Base-by-base conservation (phyloP, 2,329 filamentous ascomycete genomes). In the Pleomassaria siparia region DNA sequence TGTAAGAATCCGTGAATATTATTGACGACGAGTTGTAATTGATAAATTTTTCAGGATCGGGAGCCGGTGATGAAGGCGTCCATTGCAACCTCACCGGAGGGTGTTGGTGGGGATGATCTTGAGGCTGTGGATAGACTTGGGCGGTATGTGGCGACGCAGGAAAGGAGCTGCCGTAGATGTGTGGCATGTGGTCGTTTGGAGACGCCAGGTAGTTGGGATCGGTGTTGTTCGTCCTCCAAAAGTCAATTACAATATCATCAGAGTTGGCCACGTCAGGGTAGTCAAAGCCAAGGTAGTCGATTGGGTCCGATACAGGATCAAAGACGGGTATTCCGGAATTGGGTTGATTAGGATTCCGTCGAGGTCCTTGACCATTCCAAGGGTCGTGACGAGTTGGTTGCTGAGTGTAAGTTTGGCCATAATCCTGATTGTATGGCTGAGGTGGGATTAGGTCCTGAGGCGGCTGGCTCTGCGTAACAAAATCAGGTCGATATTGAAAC, bases 361-460 rank as follows among this genome's bases (percentile, higher is more conserved):
- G 55, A 35, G 63, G 65, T 9, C 55, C 56, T 51, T 66, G 56
- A 28, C 60, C 55, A 39, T 50, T 67, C 67, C 67, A 71, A 32
- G 65, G 63, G 30, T 63, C 64, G 24, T 66, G 62, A 18, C 54
- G 59, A 25, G 56, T 44, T 26, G 56, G 50, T 21, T 67, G 64
- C 21, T 41, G 52, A 3, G 60, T 58, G 32, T 62, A 69, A 15
- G 52, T 56, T 10, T 59, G 55, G n/a, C 52, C 35, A 39, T 51
- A 61, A 2, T 53, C 50, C 20, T 49, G 53, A 26, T 55, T 52
- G 15, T 58, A 63, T 7, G 53, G 46, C 40, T 61, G 61, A 37
- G 47, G 32, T 9, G 48, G 40, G 15, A 60, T 44, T 35, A 53
- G 50, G 20, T 54, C 49, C 18, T 59, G 58, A 25, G 51, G 39